Percentiles rank a stretch among this genome's conserved stretches.
These are phyloP conservation scores for Podila minutissima DNA, from an alignment of 192 early-diverging fungal species.

Conservation along the genomic window DNA sequence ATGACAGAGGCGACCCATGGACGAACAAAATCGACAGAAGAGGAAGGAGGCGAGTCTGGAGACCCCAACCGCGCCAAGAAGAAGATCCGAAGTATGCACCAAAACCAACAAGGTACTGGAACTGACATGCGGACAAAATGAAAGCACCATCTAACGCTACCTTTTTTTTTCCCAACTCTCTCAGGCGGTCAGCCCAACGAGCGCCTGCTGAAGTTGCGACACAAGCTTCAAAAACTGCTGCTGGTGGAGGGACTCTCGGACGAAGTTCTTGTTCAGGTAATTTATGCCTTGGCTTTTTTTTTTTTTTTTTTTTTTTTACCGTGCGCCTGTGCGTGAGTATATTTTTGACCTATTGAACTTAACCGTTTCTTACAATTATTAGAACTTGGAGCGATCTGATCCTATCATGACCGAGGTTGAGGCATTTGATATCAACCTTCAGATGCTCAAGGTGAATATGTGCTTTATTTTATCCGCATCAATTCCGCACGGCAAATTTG, in stretches of 20 bases:
- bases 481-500: neutral
- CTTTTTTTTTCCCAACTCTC: neutral
- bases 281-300: neutral
- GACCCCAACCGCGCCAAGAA: conserved; percentile 39
- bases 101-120: no score
- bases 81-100: conserved; percentile 32
- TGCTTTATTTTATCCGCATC: neutral
- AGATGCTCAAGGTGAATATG: conserved; percentile 49
- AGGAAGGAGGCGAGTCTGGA: conserved; percentile 38
- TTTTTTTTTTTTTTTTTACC: no score
- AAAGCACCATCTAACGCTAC: no score
- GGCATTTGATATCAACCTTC: conserved; percentile 51
- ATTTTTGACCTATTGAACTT: neutral
- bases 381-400: conserved; percentile 43
- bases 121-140: no score
- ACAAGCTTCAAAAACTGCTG: conserved; percentile 53
- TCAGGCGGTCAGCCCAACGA: conserved; percentile 47
- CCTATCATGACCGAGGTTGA: conserved; percentile 55
- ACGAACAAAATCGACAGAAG: conserved; percentile 32
- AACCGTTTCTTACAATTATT: neutral
- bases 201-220: conserved; percentile 47
- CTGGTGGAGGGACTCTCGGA: conserved; percentile 42
- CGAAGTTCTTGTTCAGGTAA: conserved; percentile 45
- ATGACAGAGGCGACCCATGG: conserved; percentile 13
- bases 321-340: neutral